Evolutionary conservation across 2,329 filamentous ascomycete species (phyloP).

Genomic region (Elsinoe ampelina): DNA sequence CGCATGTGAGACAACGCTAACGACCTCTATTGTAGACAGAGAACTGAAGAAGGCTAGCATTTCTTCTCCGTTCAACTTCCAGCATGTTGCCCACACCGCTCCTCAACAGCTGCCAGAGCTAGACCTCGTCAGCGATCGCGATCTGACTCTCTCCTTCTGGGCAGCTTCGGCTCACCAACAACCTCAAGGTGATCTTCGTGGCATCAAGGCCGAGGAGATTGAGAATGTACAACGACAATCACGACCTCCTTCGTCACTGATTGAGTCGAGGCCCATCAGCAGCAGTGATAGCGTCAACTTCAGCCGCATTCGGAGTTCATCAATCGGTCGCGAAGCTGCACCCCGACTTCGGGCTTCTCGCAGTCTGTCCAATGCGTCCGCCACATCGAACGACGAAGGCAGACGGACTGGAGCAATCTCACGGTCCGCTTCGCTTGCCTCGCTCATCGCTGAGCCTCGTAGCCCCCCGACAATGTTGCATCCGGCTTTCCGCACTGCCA

Average conservation of each 20-base stretch:
- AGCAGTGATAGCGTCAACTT: neutral
- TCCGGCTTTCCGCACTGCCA: conserved; percentile 13
- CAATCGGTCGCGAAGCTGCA: neutral
- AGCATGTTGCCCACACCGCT: conserved; percentile 53
- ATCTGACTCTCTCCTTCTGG: conserved; percentile 46
- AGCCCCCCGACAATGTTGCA: conserved; percentile 16
- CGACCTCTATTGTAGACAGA: conserved; percentile 21
- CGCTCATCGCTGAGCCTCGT: conserved; percentile 13
- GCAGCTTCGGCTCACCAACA: conserved; percentile 45
- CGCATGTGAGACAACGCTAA: neutral
- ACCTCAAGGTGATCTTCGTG: conserved; percentile 40
- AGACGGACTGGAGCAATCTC: conserved; percentile 9
- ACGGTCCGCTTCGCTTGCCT: conserved; percentile 7
- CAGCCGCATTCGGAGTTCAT: conserved; percentile 9
- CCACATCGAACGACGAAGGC: conserved; percentile 26
- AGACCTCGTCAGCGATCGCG: conserved; percentile 41
- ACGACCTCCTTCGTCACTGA: neutral
- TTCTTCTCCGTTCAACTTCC: conserved; percentile 55
- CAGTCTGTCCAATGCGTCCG: conserved; percentile 19
- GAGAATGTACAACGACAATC: conserved; percentile 12
- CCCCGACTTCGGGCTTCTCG: neutral
- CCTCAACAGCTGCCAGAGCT: conserved; percentile 45
- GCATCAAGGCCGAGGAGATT: conserved; percentile 44
- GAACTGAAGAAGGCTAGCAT: conserved; percentile 40
- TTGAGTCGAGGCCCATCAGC: neutral